phyloP scores from a whole-genome alignment of 1,284 basidiomycete species.

The Malassezia slooffiae region DNA sequence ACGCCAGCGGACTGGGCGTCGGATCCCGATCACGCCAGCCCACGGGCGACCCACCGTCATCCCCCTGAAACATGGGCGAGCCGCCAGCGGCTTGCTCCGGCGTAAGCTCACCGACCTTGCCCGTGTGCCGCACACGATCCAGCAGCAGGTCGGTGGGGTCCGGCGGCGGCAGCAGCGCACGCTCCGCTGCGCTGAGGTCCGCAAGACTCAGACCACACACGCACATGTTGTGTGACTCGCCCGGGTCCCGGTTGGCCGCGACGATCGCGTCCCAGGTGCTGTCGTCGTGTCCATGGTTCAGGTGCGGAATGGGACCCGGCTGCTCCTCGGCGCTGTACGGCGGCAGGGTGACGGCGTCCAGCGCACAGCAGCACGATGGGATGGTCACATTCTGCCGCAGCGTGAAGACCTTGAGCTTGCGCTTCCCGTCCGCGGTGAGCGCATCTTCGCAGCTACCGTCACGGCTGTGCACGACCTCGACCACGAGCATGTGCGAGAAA shows the following conservation, averaged over 20 bases:
- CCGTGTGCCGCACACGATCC: constrained; percentile 23
- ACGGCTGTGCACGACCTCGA: constrained; percentile 42
- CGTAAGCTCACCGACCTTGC: constrained; percentile 43
- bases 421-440: constrained; percentile 10
- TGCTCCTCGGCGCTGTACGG: constrained; percentile 22
- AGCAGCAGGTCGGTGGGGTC: constrained; percentile 25
- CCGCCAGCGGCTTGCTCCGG: too few relatives aligned
- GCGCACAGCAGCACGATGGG: constrained; percentile 44
- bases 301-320: background rate
- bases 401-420: constrained; percentile 43
- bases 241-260: constrained; percentile 24
- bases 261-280: constrained; percentile 17
- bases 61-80: too few relatives aligned
- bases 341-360: constrained; percentile 42
- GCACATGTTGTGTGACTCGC: constrained; percentile 36
- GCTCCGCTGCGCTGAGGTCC: constrained; percentile 33
- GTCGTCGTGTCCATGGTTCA: constrained; percentile 5
- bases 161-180: constrained; percentile 29
- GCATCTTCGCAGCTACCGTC: background rate
- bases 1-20: too few relatives aligned
- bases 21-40: too few relatives aligned
- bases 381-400: constrained; percentile 38
- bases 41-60: too few relatives aligned
- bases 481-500: constrained; percentile 39
- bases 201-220: constrained; percentile 44